These are phyloP conservation scores for Thielaviopsis euricoi DNA, from an alignment of 2,329 filamentous ascomycete genomes.

Conservation along the genomic window DNA sequence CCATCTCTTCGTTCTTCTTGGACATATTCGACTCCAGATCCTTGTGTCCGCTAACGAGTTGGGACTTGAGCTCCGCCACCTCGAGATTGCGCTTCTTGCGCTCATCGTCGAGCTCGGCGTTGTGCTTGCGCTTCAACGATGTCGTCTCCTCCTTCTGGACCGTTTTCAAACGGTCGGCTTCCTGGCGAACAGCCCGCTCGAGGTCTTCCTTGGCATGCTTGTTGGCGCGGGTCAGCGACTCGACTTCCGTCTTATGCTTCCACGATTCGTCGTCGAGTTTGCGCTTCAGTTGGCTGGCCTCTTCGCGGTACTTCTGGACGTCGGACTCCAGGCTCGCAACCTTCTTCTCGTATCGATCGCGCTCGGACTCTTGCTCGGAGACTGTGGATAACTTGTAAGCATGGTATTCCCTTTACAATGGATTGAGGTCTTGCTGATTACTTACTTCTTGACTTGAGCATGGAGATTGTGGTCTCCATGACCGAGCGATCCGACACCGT, in stretches of 20 bases:
- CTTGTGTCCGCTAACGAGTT: conserved; percentile 33
- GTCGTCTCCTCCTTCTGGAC: conserved; percentile 53
- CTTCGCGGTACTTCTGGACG: conserved; percentile 24
- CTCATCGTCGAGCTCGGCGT: conserved; percentile 51
- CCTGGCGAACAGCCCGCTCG: conserved; percentile 31
- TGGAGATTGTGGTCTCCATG: conserved; percentile 56
- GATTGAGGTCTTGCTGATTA: conserved; percentile 8
- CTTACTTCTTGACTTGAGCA: conserved; percentile 62
- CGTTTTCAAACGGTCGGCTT: conserved; percentile 40
- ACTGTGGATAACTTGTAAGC: conserved; percentile 21
- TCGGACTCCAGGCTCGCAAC: conserved; percentile 44
- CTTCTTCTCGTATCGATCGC: conserved; percentile 30
- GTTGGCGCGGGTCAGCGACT: conserved; percentile 36
- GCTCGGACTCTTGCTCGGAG: conserved; percentile 31
- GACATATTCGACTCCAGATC: conserved; percentile 31
- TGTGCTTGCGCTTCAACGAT: conserved; percentile 43
- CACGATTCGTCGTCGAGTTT: conserved; percentile 22
- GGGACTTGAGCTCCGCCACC: conserved; percentile 44
- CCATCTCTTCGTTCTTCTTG: conserved; percentile 37
- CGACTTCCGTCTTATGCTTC: conserved; percentile 32
- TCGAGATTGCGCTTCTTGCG: conserved; percentile 40
- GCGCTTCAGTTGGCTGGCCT: conserved; percentile 36
- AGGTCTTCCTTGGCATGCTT: conserved; percentile 39
- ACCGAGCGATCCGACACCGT: conserved; percentile 51
- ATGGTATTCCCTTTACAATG: not conserved